Evolutionary conservation across 805 yeast genomes (phyloP).

Genomic region (Sungouiozyma ichnusensis): DNA sequence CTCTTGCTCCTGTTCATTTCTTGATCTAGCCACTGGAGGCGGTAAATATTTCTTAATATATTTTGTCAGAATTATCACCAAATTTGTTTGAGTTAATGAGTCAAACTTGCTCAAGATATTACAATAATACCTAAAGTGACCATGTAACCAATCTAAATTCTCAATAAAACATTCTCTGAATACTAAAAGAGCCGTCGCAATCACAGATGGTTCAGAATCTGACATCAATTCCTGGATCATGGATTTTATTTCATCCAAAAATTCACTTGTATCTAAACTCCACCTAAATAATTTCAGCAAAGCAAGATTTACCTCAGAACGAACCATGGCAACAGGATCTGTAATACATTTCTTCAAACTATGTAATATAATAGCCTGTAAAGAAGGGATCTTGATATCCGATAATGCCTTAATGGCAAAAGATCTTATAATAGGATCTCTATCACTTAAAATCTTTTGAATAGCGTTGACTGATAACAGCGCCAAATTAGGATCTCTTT

Average conservation of each 20-base stretch:
- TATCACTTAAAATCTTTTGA: constrained; percentile 70
- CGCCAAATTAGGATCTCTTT: constrained; percentile 80
- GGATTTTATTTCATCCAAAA: constrained; percentile 39
- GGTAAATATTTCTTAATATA: constrained; percentile 61
- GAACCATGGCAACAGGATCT: constrained; percentile 70
- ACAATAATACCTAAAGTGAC: constrained; percentile 52
- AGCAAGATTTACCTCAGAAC: constrained; percentile 71
- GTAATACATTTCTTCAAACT: constrained; percentile 57
- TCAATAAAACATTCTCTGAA: constrained; percentile 44
- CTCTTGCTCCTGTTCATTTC: constrained; percentile 11
- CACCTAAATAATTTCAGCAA: constrained; percentile 44
- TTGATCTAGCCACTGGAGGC: constrained; percentile 28
- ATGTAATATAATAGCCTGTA: constrained; percentile 65
- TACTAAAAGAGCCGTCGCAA: constrained; percentile 56
- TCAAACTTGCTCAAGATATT: constrained; percentile 43
- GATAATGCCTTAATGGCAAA: constrained; percentile 70
- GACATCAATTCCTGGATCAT: constrained; percentile 43
- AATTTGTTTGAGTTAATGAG: constrained; percentile 55
- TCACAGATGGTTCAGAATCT: constrained; percentile 59
- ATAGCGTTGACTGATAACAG: constrained; percentile 82
- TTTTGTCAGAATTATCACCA: constrained; percentile 53
- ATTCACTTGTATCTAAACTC: constrained; percentile 31
- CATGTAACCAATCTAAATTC: constrained; percentile 58
- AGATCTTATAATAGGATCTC: constrained; percentile 56
- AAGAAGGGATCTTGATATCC: constrained; percentile 72